Evolutionary conservation across 1,139 yeast species (phyloP).

Genomic region (Kodamaea sp.): DNA sequence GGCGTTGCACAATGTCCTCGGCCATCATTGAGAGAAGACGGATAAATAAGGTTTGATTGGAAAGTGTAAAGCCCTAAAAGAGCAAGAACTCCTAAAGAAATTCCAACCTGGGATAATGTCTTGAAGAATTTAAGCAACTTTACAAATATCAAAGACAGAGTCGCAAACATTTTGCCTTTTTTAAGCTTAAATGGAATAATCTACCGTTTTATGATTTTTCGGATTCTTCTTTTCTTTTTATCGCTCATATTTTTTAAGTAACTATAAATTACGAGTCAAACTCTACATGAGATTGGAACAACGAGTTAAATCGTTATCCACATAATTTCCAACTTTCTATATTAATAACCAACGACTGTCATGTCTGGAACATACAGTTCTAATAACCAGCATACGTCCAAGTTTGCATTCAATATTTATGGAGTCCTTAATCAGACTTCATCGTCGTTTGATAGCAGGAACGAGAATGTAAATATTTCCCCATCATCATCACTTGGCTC

Average conservation of each 20-base stretch:
- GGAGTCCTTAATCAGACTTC: conserved; percentile 21
- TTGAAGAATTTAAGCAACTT: conserved; percentile 11
- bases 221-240: not conserved
- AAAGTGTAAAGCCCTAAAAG: conserved; percentile 58
- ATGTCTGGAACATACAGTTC: conserved; percentile 4
- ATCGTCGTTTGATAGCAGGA: conserved; percentile 9
- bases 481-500: conserved; percentile 13
- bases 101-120: conserved; percentile 23
- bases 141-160: conserved; percentile 1
- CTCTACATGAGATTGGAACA: too few species aligned
- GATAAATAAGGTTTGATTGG: conserved; percentile 74
- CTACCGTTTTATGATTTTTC: not conserved
- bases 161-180: not conserved
- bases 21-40: conserved; percentile 77
- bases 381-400: conserved; percentile 17
- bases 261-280: not conserved
- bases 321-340: not conserved
- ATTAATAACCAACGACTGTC: conserved; percentile 4
- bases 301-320: not conserved
- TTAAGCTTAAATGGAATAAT: not conserved
- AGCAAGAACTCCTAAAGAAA: conserved; percentile 37
- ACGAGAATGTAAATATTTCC: conserved; percentile 9
- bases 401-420: conserved; percentile 37
- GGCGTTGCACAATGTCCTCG: conserved; percentile 78
- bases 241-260: not conserved